These are phyloP conservation scores for Bruguiera sexangula DNA, from an alignment of 345 rosid genomes.

Conservation along the genomic window DNA sequence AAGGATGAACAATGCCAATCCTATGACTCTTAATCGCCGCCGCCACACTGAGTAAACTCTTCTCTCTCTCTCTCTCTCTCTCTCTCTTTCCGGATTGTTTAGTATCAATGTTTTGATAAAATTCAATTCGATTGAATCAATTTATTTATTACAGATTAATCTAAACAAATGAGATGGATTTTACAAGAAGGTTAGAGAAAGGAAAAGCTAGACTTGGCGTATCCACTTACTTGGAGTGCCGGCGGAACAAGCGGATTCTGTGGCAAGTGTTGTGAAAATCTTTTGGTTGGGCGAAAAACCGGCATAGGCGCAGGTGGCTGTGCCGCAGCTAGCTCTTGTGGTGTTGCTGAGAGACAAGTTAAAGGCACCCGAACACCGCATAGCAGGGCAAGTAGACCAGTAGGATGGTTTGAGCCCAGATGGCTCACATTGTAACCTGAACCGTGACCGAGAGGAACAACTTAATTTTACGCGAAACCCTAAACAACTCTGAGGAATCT, in stretches of 20 bases:
- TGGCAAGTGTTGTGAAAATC: slow-evolving; percentile 40
- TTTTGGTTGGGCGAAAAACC: slow-evolving; percentile 41
- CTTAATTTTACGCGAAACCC: not conserved
- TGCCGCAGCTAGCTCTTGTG: slow-evolving; percentile 34
- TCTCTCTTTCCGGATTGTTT: too few species aligned
- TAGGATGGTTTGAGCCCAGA: slow-evolving; percentile 29
- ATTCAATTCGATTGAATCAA: too few species aligned
- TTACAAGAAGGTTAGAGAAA: not conserved
- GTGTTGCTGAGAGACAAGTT: slow-evolving; percentile 41
- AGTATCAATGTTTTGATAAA: too few species aligned
- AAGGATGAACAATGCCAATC: too few species aligned
- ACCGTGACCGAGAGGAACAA: slow-evolving; percentile 8
- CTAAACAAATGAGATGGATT: too few species aligned
- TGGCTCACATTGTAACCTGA: slow-evolving; percentile 70
- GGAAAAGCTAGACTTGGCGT: not conserved
- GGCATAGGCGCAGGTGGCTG: slow-evolving; percentile 56
- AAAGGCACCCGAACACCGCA: slow-evolving; percentile 46
- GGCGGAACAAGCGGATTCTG: slow-evolving; percentile 38
- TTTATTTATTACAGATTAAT: too few species aligned
- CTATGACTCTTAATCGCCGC: too few species aligned
- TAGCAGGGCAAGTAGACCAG: slow-evolving; percentile 45
- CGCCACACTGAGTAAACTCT: too few species aligned
- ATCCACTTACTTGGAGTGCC: slow-evolving; percentile 26
- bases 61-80: too few species aligned
- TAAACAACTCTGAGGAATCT: not conserved